phyloP scores from a whole-genome alignment of 2,329 filamentous ascomycete species.

The Neospermospora avenae region DNA sequence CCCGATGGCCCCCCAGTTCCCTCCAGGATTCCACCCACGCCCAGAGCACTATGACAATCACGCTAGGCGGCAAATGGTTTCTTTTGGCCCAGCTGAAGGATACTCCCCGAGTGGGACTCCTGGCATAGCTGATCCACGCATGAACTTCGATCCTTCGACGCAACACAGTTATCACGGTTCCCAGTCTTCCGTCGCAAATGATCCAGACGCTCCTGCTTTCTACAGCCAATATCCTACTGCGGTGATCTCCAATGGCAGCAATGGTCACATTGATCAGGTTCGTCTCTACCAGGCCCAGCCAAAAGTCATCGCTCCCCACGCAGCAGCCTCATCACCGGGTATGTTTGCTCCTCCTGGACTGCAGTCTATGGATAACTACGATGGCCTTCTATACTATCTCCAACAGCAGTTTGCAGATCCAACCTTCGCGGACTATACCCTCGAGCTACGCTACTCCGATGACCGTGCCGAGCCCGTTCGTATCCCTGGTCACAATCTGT shows the following conservation, averaged over 20 bases:
- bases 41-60: constrained; percentile 27
- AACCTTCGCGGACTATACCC: constrained; percentile 44
- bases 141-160: constrained; percentile 49
- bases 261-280: constrained; percentile 33
- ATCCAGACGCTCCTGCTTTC: constrained; percentile 37
- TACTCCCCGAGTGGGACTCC: constrained; percentile 36
- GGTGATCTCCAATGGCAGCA: constrained; percentile 41
- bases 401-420: constrained; percentile 40
- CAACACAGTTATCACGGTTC: constrained; percentile 62
- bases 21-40: constrained; percentile 26
- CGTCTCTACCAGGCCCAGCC: constrained; percentile 28
- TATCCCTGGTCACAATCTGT: constrained; percentile 52
- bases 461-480: constrained; percentile 40
- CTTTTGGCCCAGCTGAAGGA: constrained; percentile 35
- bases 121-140: constrained; percentile 23
- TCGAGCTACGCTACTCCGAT: constrained; percentile 46
- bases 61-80: constrained; percentile 30
- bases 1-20: constrained; percentile 27
- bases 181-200: constrained; percentile 51
- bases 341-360: constrained; percentile 25
- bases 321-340: constrained; percentile 6
- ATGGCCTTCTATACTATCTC: constrained; percentile 41
- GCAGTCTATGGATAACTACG: constrained; percentile 32
- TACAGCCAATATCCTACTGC: constrained; percentile 41
- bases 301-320: constrained; percentile 21